A percentile compares a stretch with the other conserved stretches of the same genome.
phyloP scores from a whole-genome alignment of 148 eudicot genomes.

The Rhododendron henanense region DNA sequence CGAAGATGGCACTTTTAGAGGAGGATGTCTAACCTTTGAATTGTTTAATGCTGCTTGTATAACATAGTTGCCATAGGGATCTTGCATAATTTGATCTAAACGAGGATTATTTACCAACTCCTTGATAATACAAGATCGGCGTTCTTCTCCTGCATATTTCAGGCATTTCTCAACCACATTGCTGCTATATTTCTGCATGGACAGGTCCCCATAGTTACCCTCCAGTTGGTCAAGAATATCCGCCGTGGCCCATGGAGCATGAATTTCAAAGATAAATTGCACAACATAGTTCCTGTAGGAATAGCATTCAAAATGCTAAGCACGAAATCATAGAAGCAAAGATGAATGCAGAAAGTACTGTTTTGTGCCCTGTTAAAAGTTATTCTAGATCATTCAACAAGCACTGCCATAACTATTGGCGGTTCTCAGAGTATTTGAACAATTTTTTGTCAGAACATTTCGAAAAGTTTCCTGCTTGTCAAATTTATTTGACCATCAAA shows the following conservation, averaged over 20 bases:
- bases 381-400: background rate
- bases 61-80: slow-evolving; percentile 39
- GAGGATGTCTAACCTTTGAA: slow-evolving; percentile 31
- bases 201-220: slow-evolving; percentile 34
- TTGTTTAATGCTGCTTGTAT: slow-evolving; percentile 31
- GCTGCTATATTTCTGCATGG: slow-evolving; percentile 39
- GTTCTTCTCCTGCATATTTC: slow-evolving; percentile 34
- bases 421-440: background rate
- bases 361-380: background rate
- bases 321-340: background rate
- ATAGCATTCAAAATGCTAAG: background rate
- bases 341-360: background rate
- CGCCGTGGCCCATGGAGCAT: slow-evolving; percentile 29
- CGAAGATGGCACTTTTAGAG: background rate
- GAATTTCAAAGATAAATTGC: slow-evolving; percentile 33
- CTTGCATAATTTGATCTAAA: slow-evolving; percentile 40
- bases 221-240: slow-evolving; percentile 27
- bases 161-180: slow-evolving; percentile 40
- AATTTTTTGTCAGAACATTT: background rate
- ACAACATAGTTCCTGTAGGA: slow-evolving; percentile 34
- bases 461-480: background rate
- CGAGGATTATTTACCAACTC: slow-evolving; percentile 28
- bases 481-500: background rate
- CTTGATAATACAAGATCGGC: slow-evolving; percentile 17
- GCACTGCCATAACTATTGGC: background rate